Evolutionary conservation across 1,284 basidiomycete genomes (phyloP).

Genomic region (Apiotrichum gracile): DNA sequence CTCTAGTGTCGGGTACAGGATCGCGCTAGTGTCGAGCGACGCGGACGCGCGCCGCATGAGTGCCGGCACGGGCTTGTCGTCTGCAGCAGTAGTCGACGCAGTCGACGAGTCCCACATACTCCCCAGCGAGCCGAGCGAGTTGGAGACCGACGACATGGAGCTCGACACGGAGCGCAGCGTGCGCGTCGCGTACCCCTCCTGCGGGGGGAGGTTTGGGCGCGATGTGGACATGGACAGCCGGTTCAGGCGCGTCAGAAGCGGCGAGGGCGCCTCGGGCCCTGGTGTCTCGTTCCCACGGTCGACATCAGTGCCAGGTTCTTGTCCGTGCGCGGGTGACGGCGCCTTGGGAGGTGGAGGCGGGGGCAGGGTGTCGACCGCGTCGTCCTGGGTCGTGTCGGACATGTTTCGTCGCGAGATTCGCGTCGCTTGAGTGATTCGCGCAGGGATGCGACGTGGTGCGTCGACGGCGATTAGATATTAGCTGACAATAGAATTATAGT

Average conservation of each 20-base stretch:
- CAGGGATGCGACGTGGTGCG: no score
- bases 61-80: background rate
- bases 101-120: background rate
- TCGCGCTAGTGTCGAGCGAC: slow-evolving; percentile 3
- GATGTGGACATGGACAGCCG: slow-evolving; percentile 19
- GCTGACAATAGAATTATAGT: no score
- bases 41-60: background rate
- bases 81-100: background rate
- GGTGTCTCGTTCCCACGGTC: no score
- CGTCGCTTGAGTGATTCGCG: no score
- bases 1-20: slow-evolving; percentile 15
- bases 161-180: slow-evolving; percentile 5
- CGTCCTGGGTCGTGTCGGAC: no score
- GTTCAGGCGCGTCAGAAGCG: slow-evolving; percentile 18
- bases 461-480: no score
- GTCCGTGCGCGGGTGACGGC: no score
- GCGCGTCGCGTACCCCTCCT: slow-evolving; percentile 2
- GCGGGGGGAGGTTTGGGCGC: slow-evolving; percentile 14
- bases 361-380: no score
- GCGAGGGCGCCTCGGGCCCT: background rate
- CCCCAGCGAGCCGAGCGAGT: background rate
- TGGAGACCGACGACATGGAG: background rate
- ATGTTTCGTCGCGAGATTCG: no score
- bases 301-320: no score
- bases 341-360: no score